Conservation (phyloP, 352 stramenopile genomes). For the Pythium dissimile region DNA sequence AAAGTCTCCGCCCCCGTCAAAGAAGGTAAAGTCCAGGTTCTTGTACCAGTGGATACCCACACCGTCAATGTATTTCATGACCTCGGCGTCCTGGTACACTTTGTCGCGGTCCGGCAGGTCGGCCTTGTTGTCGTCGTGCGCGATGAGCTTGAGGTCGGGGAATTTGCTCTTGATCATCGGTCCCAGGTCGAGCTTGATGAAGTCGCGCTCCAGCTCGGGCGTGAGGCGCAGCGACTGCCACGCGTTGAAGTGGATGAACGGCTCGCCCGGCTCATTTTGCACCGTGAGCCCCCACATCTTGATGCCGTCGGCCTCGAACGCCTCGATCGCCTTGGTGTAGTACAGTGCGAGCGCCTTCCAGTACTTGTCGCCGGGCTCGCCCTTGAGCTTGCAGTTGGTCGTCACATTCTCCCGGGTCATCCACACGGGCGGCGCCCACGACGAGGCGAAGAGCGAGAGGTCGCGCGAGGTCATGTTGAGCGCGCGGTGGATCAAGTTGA, state of each 20-base stretch:
- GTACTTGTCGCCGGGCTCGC: slow-evolving; percentile 46
- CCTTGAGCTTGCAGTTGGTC: slow-evolving; percentile 48
- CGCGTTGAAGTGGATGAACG: slow-evolving; percentile 32
- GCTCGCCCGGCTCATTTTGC: slow-evolving; percentile 76
- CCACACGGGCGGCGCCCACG: slow-evolving; percentile 81
- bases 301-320: slow-evolving; percentile 65
- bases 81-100: slow-evolving; percentile 43
- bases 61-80: slow-evolving; percentile 71
- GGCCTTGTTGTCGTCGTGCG: slow-evolving; percentile 83
- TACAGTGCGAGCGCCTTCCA: slow-evolving; percentile 78
- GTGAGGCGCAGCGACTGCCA: slow-evolving; percentile 58
- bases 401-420: slow-evolving; percentile 74
- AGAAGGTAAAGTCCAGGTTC: slow-evolving; percentile 42
- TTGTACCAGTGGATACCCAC: slow-evolving; percentile 87
- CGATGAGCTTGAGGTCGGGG: slow-evolving; percentile 78
- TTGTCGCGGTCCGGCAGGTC: slow-evolving; percentile 40
- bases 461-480: slow-evolving; percentile 33
- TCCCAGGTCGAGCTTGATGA: slow-evolving; percentile 71
- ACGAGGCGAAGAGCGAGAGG: slow-evolving; percentile 73
- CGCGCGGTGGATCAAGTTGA: slow-evolving; percentile 61
- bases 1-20: slow-evolving; percentile 40
- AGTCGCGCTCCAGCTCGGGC: slow-evolving; percentile 40
- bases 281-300: slow-evolving; percentile 79
- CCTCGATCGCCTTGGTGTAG: slow-evolving; percentile 80
- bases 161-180: slow-evolving; percentile 57